These are phyloP conservation scores for Aspergillus conjunctus DNA, from an alignment of 495 filamentous ascomycete species.

Conservation along the genomic window DNA sequence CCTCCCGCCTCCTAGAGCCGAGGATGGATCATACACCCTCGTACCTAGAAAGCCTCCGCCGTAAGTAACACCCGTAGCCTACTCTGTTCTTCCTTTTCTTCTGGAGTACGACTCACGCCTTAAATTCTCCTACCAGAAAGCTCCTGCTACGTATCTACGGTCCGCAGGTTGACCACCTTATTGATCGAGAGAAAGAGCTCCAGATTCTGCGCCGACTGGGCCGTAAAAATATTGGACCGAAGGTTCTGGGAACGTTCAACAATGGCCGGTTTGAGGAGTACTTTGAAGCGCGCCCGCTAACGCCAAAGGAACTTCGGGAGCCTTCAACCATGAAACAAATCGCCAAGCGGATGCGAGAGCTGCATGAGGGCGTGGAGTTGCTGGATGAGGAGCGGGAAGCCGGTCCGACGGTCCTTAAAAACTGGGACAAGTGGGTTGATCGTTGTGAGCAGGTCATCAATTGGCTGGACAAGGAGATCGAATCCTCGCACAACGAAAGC, in stretches of 20 bases:
- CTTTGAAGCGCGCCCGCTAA: conserved; percentile 79
- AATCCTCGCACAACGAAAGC: conserved; percentile 42
- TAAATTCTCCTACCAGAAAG: conserved; percentile 55
- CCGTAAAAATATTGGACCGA: conserved; percentile 88
- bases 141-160: conserved; percentile 92
- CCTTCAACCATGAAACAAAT: conserved; percentile 88
- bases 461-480: conserved; percentile 72
- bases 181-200: conserved; percentile 89
- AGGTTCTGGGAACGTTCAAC: conserved; percentile 87
- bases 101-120: conserved; percentile 8
- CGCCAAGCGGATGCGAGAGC: conserved; percentile 96
- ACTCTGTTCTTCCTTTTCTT: neutral
- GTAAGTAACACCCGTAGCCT: conserved; percentile 36
- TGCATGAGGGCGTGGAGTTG: conserved; percentile 91
- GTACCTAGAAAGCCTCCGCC: conserved; percentile 55
- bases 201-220: conserved; percentile 83
- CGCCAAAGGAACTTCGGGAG: conserved; percentile 71
- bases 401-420: conserved; percentile 82
- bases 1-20: conserved; percentile 42
- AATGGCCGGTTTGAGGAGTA: conserved; percentile 98
- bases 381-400: conserved; percentile 72
- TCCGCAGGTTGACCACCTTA: conserved; percentile 92
- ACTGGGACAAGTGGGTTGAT: conserved; percentile 94
- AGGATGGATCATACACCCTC: conserved; percentile 38
- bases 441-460: conserved; percentile 75